Evolutionary conservation across 2,329 filamentous ascomycete species (phyloP).

Genomic region (Sclerotinia borealis): DNA sequence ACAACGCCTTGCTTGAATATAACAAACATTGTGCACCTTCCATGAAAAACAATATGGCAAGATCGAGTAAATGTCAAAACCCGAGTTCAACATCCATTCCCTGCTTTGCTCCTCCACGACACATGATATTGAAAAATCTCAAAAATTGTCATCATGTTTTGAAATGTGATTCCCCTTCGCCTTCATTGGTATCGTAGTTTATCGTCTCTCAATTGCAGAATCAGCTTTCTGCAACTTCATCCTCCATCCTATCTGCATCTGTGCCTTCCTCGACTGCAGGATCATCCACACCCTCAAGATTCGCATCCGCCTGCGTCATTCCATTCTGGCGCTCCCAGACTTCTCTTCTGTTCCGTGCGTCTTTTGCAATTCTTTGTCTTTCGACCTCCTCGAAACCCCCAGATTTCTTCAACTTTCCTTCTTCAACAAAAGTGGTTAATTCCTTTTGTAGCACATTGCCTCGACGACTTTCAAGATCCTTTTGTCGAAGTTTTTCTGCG

Average conservation of each 20-base stretch:
- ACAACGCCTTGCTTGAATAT: slow-evolving; percentile 3
- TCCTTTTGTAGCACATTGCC: slow-evolving; percentile 75
- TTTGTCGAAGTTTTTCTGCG: slow-evolving; percentile 86
- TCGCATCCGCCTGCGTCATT: slow-evolving; percentile 29
- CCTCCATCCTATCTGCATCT: neutral
- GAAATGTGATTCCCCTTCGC: neutral
- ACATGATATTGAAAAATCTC: neutral
- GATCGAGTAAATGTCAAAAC: neutral
- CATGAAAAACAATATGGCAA: neutral
- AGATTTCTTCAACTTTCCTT: slow-evolving; percentile 91
- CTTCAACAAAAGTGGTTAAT: slow-evolving; percentile 75
- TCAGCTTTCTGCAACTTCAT: neutral
- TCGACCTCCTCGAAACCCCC: slow-evolving; percentile 94
- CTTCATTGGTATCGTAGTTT: slow-evolving; percentile 2
- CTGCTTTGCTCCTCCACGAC: neutral
- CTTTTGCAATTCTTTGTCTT: slow-evolving; percentile 73
- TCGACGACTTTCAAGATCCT: slow-evolving; percentile 72
- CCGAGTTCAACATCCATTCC: neutral
- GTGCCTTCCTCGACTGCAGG: neutral
- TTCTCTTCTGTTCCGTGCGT: slow-evolving; percentile 79
- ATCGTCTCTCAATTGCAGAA: slow-evolving; percentile 1
- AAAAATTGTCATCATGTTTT: neutral
- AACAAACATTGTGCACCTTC: neutral
- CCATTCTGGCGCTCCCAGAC: slow-evolving; percentile 65
- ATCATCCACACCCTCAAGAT: neutral